Evolutionary conservation across 305 asterid species (phyloP).

Genomic region (Fraxinus sp.): DNA sequence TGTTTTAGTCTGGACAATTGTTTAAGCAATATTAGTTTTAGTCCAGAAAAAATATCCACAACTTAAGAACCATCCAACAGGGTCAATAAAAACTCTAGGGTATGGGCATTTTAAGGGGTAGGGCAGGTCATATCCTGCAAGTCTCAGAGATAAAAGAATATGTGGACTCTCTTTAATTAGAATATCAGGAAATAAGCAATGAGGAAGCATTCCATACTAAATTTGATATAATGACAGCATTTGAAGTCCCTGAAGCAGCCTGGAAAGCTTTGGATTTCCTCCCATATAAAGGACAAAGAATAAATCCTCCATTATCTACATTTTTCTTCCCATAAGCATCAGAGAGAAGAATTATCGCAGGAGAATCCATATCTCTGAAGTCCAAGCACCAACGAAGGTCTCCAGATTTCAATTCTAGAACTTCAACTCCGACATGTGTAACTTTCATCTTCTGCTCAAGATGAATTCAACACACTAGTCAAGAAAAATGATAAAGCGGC

Average conservation of each 20-base stretch:
- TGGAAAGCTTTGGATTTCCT: conserved; percentile 98
- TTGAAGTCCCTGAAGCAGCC: conserved; percentile 90
- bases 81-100: conserved; percentile 10
- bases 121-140: not conserved
- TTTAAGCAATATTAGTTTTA: conserved; percentile 26
- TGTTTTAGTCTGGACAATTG: conserved; percentile 73
- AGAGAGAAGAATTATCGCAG: conserved; percentile 72
- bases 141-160: conserved; percentile 12
- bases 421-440: conserved; percentile 84
- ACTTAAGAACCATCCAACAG: conserved; percentile 13
- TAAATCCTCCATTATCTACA: conserved; percentile 74
- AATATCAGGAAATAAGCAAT: conserved; percentile 17
- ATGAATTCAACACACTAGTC: conserved; percentile 25
- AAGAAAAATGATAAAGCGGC: conserved; percentile 5
- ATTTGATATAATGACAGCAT: conserved; percentile 62
- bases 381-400: conserved; percentile 98
- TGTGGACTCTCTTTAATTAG: conserved; percentile 1
- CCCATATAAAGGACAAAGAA: conserved; percentile 90
- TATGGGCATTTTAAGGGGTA: conserved; percentile 4
- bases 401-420: conserved; percentile 81
- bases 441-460: conserved; percentile 82
- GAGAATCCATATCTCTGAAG: conserved; percentile 97
- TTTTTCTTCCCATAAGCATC: conserved; percentile 86
- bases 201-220: conserved; percentile 47
- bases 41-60: conserved; percentile 20